phyloP scores from a whole-genome alignment of 345 rosid genomes.

The Sisymbrium irio region DNA sequence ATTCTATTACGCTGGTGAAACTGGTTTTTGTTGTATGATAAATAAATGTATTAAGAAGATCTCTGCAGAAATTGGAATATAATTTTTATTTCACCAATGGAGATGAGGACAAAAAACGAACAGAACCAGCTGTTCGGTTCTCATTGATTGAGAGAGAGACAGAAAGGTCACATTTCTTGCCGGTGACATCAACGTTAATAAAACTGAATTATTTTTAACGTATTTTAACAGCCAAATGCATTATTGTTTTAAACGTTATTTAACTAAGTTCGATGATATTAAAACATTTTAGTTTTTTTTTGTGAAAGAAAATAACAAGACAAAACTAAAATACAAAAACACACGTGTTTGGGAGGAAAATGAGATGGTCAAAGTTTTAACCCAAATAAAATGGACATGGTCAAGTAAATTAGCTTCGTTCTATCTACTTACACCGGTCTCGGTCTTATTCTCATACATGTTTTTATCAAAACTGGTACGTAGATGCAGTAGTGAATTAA shows the following conservation, averaged over 20 bases:
- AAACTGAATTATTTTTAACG: not conserved
- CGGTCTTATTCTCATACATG: too few species aligned
- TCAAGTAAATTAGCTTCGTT: not conserved
- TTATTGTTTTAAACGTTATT: not conserved
- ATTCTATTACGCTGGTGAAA: not conserved
- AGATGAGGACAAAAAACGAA: constrained; percentile 21
- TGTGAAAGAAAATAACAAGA: not conserved
- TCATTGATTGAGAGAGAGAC: constrained; percentile 18
- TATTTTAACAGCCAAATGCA: not conserved
- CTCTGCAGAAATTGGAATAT: constrained; percentile 13
- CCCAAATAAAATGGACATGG: not conserved
- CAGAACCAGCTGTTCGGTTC: constrained; percentile 25
- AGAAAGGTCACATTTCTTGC: constrained; percentile 9
- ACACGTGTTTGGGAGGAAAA: constrained; percentile 5
- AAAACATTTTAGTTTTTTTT: not conserved
- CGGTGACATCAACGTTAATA: constrained; percentile 16
- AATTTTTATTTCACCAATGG: not conserved
- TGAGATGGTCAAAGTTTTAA: not conserved
- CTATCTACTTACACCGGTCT: not conserved
- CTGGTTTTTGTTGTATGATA: not conserved
- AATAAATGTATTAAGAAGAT: not conserved
- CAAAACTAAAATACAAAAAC: not conserved
- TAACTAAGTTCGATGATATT: not conserved
- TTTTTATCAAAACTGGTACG: too few species aligned
- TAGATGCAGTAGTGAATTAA: too few species aligned